Evolutionary conservation across 331 rosid species (phyloP).

Genomic region (Telfairia occidentalis): DNA sequence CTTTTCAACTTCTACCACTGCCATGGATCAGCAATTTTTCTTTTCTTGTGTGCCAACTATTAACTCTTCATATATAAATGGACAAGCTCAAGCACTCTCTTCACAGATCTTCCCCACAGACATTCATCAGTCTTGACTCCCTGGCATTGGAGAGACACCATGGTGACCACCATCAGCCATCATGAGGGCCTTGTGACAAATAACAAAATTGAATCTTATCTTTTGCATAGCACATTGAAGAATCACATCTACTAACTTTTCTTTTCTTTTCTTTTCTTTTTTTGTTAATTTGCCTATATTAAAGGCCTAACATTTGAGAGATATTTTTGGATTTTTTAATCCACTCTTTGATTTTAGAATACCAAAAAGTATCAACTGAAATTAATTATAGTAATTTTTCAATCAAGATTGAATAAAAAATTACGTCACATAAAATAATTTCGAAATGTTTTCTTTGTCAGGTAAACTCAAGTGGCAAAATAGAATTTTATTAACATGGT

Average conservation of each 20-base stretch:
- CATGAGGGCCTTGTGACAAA: not conserved
- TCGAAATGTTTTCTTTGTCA: not conserved
- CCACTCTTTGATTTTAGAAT: not conserved
- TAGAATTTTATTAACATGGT: not conserved
- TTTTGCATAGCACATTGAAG: not conserved
- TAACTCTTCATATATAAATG: not conserved
- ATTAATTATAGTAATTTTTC: not conserved
- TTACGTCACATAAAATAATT: not conserved
- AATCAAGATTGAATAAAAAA: not conserved
- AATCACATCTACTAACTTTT: not conserved
- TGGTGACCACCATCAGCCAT: conserved; percentile 3
- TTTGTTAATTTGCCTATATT: no score
- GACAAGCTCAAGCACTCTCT: not conserved
- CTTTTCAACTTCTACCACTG: conserved; percentile 17
- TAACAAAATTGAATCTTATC: not conserved
- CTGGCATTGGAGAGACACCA: conserved; percentile 8
- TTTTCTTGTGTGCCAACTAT: no score
- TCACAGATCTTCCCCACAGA: not conserved
- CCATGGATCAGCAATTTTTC: not conserved
- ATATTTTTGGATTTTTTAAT: no score
- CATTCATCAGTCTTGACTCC: not conserved
- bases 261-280: no score
- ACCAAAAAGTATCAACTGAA: not conserved
- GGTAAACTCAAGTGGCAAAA: not conserved
- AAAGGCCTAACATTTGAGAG: no score